Evolutionary conservation across 345 rosid genomes (phyloP), one percentile per base, ranked within the genome.

Genomic region (Euphorbia lathyris): DNA sequence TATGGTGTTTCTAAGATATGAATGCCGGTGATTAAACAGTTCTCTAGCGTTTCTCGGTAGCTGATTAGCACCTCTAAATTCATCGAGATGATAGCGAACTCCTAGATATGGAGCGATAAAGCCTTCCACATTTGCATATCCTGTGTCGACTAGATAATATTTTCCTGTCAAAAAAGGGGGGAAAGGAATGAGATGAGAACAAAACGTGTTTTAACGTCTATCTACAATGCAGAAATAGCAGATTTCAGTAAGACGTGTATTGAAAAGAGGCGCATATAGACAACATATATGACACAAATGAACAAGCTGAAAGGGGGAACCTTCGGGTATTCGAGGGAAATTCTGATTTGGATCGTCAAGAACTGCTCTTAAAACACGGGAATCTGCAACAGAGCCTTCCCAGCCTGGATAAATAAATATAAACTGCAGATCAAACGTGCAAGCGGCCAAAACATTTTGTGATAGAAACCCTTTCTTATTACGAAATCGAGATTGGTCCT

Each of bases 321-420:
- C 97, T 85, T 85, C 72, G 48, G 92, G 88, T 78, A 85, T 77
- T 27, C 23, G 84, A 25, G 92, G 97, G 72, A 92, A 92, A 69
- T 92, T 88, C 85, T 92, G 97, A 77, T 82, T 82, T 45, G 93
- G 90, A 76, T 92, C 84, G 58, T 88, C 84, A 47, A 90, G 80
- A 57, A 88, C 97, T 20, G 93, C 90, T 82, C 90, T 81, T 67
- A 88, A 68, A n/a, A 87, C 82, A 53, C 90, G 90, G 38, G 92
- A 85, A 81, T 90, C 90, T 11, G 84, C 78, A 57, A 72, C 87
- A 67, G 96, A 85, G 42, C 97, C 96, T 85, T 90, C 97, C 97
- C 94, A 86, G 69, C 96, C 93, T 0, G 96, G 87, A 74, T 83
- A 89, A 65, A 91, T 75, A 74, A 85, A 89, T 68, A 91, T 84